Evolutionary conservation across 2,329 filamentous ascomycete species (phyloP).

Genomic region (Neofusicoccum sp.): DNA sequence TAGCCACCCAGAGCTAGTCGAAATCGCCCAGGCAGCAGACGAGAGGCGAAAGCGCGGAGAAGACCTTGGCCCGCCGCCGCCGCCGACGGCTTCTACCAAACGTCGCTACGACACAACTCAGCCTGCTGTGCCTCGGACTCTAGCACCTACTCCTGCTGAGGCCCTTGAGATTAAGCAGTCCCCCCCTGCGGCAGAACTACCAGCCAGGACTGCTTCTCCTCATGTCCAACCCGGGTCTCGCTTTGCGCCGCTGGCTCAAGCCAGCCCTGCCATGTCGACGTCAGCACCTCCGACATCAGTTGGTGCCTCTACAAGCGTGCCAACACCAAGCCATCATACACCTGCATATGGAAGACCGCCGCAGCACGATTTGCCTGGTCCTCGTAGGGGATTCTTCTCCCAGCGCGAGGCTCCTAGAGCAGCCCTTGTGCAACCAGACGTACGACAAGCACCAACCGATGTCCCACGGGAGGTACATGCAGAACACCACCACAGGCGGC

Average conservation of each 20-base stretch:
- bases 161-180: slow-evolving; percentile 44
- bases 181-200: slow-evolving; percentile 28
- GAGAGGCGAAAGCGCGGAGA: slow-evolving; percentile 46
- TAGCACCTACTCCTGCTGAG: slow-evolving; percentile 50
- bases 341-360: slow-evolving; percentile 27
- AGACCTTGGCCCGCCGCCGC: slow-evolving; percentile 50
- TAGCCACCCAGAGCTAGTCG: slow-evolving; percentile 43
- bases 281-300: slow-evolving; percentile 14
- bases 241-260: slow-evolving; percentile 38
- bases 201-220: slow-evolving; percentile 45
- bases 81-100: slow-evolving; percentile 51
- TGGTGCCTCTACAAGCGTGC: slow-evolving; percentile 11
- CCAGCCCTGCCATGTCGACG: slow-evolving; percentile 27
- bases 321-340: slow-evolving; percentile 19
- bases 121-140: slow-evolving; percentile 40
- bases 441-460: slow-evolving; percentile 28
- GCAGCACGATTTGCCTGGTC: slow-evolving; percentile 29
- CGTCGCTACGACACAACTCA: slow-evolving; percentile 50
- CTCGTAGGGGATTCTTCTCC: slow-evolving; percentile 40
- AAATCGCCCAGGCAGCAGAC: slow-evolving; percentile 47
- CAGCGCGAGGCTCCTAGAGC: slow-evolving; percentile 33
- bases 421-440: slow-evolving; percentile 26
- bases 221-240: slow-evolving; percentile 29
- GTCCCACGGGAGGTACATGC: slow-evolving; percentile 5
- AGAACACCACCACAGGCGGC: slow-evolving; percentile 17